Evolutionary conservation across 768 basidiomycete species (phyloP).

Genomic region (Pulveroboletus sp.): DNA sequence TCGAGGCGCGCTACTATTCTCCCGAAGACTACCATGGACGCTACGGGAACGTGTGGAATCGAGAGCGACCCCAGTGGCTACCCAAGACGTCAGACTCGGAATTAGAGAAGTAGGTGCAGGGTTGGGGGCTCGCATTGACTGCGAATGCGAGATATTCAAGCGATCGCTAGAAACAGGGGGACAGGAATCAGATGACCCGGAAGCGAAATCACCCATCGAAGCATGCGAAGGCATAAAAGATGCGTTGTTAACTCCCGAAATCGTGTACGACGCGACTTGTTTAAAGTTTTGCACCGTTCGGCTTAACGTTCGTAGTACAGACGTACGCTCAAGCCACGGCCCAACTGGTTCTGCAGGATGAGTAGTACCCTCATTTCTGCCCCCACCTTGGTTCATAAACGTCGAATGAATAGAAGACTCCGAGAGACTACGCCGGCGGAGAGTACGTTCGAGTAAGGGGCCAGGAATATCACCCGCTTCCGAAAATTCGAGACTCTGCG

Average conservation of each 20-base stretch:
- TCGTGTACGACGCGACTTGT: slow-evolving; percentile 28
- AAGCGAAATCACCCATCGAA: slow-evolving; percentile 8
- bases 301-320: slow-evolving; percentile 51
- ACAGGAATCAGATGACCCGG: slow-evolving; percentile 1
- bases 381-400: slow-evolving; percentile 56
- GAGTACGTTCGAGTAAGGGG: slow-evolving; percentile 59
- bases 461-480: slow-evolving; percentile 42
- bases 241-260: slow-evolving; percentile 18
- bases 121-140: slow-evolving; percentile 19
- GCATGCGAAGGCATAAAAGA: slow-evolving; percentile 2
- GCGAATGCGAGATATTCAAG: slow-evolving; percentile 13
- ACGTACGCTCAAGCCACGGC: slow-evolving; percentile 38
- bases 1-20: slow-evolving; percentile 22
- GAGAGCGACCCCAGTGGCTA: slow-evolving; percentile 20
- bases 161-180: slow-evolving; percentile 1
- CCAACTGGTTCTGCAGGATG: slow-evolving; percentile 6
- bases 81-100: slow-evolving; percentile 35
- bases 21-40: slow-evolving; percentile 8
- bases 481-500: slow-evolving; percentile 26
- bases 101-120: slow-evolving; percentile 26
- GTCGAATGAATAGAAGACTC: slow-evolving; percentile 92
- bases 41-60: slow-evolving; percentile 16
- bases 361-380: slow-evolving; percentile 6
- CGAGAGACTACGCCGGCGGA: slow-evolving; percentile 76
- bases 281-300: slow-evolving; percentile 50